These are phyloP conservation scores for Ophiostoma pallidulum DNA, from an alignment of 2,329 filamentous ascomycete species.

Conservation along the genomic window DNA sequence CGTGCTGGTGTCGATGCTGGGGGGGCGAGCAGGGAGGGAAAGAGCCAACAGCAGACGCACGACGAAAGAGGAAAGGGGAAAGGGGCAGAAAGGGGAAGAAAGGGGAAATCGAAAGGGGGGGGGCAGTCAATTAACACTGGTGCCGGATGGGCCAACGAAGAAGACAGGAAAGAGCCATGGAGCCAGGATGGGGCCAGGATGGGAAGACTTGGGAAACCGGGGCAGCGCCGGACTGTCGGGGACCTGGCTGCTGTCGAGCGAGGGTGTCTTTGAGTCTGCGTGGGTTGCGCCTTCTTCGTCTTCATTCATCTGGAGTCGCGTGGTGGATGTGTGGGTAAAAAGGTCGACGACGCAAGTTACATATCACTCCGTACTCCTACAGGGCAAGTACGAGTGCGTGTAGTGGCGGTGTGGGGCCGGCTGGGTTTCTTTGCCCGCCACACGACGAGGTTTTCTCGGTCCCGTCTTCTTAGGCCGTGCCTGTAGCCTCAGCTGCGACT, in stretches of 20 bases:
- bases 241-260: not conserved
- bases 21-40: not conserved
- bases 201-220: not conserved
- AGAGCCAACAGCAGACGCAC: not conserved
- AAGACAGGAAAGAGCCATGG: not conserved
- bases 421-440: not conserved
- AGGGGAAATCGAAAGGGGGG: not conserved
- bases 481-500: too few species aligned
- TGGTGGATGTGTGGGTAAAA: slow-evolving; percentile 11
- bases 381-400: too few species aligned
- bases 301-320: slow-evolving; percentile 5
- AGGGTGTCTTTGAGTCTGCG: not conserved
- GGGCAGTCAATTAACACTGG: not conserved
- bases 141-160: not conserved
- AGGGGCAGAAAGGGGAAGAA: not conserved
- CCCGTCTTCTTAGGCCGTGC: too few species aligned
- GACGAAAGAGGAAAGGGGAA: not conserved
- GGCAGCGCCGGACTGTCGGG: not conserved
- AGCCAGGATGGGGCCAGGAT: not conserved
- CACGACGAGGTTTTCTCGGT: not conserved
- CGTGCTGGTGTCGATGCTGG: not conserved
- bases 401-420: not conserved
- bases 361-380: not conserved
- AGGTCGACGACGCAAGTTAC: not conserved
- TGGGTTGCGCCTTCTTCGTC: slow-evolving; percentile 1